phyloP scores from a whole-genome alignment of 2,329 filamentous ascomycete genomes.

The Colletotrichum aenigma region DNA sequence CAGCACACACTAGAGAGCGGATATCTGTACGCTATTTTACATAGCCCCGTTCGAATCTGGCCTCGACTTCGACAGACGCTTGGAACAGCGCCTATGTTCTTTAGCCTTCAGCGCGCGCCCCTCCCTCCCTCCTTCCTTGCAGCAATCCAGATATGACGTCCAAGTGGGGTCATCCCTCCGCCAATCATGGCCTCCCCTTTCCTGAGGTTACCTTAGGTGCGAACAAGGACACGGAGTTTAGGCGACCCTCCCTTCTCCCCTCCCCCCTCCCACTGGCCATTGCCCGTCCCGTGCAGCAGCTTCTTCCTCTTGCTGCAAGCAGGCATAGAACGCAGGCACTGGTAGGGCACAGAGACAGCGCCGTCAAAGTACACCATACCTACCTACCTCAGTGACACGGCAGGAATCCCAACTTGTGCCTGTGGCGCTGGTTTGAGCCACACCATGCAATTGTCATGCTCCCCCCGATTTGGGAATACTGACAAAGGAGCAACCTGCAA shows the following conservation, averaged over 20 bases:
- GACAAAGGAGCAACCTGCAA: background rate
- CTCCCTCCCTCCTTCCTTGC: constrained; percentile 7
- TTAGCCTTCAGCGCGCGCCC: background rate
- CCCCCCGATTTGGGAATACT: background rate
- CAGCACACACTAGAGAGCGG: background rate
- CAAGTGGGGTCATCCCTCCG: background rate
- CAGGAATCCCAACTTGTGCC: background rate
- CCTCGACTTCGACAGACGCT: background rate
- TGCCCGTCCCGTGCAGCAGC: background rate
- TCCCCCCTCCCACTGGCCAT: background rate
- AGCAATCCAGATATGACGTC: constrained; percentile 18
- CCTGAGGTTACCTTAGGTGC: background rate
- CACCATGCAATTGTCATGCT: background rate
- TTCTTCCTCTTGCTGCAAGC: background rate
- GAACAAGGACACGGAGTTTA: background rate
- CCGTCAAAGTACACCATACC: background rate
- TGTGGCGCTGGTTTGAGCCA: constrained; percentile 3
- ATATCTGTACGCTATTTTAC: background rate
- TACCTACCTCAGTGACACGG: background rate
- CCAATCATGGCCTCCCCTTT: background rate
- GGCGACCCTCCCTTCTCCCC: background rate
- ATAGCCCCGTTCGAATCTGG: background rate
- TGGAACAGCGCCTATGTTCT: background rate
- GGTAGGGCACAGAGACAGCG: background rate
- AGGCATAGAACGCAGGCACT: background rate